phyloP scores from a whole-genome alignment of 768 basidiomycete species.

The Podaxis carcinomalis region DNA sequence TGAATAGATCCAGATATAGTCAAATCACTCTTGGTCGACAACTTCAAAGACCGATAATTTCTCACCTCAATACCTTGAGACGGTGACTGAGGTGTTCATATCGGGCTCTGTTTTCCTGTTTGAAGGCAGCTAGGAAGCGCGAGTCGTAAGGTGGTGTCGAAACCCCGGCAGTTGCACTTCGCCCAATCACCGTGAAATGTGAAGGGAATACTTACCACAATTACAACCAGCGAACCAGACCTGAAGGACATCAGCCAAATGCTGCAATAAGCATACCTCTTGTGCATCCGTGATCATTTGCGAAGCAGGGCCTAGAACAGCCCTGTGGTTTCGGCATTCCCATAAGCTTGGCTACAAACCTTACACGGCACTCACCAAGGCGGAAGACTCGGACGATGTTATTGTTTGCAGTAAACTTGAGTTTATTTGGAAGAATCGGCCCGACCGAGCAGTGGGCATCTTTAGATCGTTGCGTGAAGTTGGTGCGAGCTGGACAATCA shows the following conservation, averaged over 20 bases:
- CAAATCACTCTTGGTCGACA: no score
- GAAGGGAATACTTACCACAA: conserved; percentile 19
- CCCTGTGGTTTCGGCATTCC: conserved; percentile 20
- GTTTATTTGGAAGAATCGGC: conserved; percentile 29
- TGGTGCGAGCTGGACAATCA: not conserved
- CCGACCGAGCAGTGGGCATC: conserved; percentile 36
- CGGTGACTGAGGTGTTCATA: no score
- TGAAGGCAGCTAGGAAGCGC: no score
- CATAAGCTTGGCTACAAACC: conserved; percentile 43
- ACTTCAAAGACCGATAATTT: no score
- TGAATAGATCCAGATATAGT: no score
- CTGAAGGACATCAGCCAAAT: not conserved
- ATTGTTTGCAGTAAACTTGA: conserved; percentile 45
- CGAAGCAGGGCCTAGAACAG: not conserved
- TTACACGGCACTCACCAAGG: conserved; percentile 50
- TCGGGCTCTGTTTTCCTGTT: no score
- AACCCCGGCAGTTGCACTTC: no score
- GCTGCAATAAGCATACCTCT: conserved; percentile 25
- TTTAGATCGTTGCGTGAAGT: not conserved
- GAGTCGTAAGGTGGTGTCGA: no score
- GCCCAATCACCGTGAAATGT: no score
- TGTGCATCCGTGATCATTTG: conserved; percentile 30
- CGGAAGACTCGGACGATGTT: conserved; percentile 43
- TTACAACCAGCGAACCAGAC: conserved; percentile 51
- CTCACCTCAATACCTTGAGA: no score